Evolutionary conservation across 1,284 basidiomycete genomes (phyloP), one percentile per base, ranked within the genome.

Genomic region (Moniliella sp.): DNA sequence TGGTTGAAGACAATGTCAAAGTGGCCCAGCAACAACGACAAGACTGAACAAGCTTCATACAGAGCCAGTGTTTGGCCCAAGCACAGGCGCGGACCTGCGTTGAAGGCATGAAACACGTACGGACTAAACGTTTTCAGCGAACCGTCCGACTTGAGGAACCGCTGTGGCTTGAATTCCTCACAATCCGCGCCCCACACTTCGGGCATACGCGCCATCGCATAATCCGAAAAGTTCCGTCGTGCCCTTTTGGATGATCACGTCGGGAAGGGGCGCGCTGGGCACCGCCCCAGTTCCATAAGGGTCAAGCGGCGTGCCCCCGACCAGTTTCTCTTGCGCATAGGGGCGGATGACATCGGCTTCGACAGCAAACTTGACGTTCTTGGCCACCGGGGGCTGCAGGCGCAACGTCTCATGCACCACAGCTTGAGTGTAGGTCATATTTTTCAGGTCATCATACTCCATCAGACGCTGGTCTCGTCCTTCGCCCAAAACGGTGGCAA

Each of bases 141-240:
- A 19, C 35, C 42, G 18, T 45, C 48, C 12, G 28, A 28, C 18
- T 45, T 42, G 27, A 53, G 36, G 36, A 50, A 53, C 11, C 50
- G 36, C 16, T 30, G 17, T 2, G 50, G 50, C 4, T 45, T 45
- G 33, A 43, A 53, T 10, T 49, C 41, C 18, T 33, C 43, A 29
- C 40, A 42, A 36, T 42, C 40, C n/a, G 19, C 38, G 1, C 50
- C 50, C 48, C 48, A 53, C 4, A 53, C 46, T 4, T 46, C 45
- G 0, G 45, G 45, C 27, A 45, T 40, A 5, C 50, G 35, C 5
- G 40, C 43, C 33, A 53, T 50, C 11, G 42, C 47, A 46, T 46
- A 53, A 33, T 53, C 50, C 15, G 41, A 46, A 46, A 46, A 53
- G 18, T n/a, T n/a, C n/a, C n/a, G n/a, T n/a, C n/a, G n/a, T n/a